These are phyloP conservation scores for Herpetomonas tarakana DNA, from an alignment of 208 protist species.

Conservation along the genomic window DNA sequence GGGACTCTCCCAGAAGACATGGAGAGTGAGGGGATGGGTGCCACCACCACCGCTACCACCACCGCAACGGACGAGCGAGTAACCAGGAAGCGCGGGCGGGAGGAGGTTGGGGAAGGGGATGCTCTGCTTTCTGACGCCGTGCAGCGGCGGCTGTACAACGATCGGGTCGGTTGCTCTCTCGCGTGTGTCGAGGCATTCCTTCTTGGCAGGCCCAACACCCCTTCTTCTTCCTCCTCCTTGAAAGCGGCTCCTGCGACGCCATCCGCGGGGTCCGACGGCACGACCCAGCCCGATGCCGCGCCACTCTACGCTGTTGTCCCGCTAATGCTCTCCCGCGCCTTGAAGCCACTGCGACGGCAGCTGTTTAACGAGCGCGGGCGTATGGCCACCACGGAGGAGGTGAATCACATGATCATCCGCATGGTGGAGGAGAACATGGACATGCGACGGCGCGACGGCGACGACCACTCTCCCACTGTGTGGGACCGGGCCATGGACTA, in stretches of 20 bases:
- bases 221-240: slow-evolving; percentile 23
- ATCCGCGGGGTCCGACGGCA: slow-evolving; percentile 13
- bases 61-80: too few species aligned
- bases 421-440: slow-evolving; percentile 1
- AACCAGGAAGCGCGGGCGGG: too few species aligned
- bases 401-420: slow-evolving; percentile 33
- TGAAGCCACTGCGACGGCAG: slow-evolving; percentile 51
- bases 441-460: not conserved
- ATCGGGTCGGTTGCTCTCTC: slow-evolving; percentile 27
- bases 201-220: slow-evolving; percentile 27
- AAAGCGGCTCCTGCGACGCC: slow-evolving; percentile 29
- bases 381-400: slow-evolving; percentile 49
- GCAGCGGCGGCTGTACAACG: slow-evolving; percentile 17
- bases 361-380: slow-evolving; percentile 50
- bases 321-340: slow-evolving; percentile 25
- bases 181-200: slow-evolving; percentile 34
- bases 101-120: too few species aligned
- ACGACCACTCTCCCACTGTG: slow-evolving; percentile 12
- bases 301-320: slow-evolving; percentile 30
- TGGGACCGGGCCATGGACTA: slow-evolving; percentile 12
- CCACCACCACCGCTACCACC: too few species aligned
- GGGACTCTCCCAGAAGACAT: too few species aligned
- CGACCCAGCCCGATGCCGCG: slow-evolving; percentile 4
- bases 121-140: not conserved
- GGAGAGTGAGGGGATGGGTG: too few species aligned